These are phyloP conservation scores for Haplosporangium gracile DNA, from an alignment of 192 early-diverging fungal genomes.

Conservation along the genomic window DNA sequence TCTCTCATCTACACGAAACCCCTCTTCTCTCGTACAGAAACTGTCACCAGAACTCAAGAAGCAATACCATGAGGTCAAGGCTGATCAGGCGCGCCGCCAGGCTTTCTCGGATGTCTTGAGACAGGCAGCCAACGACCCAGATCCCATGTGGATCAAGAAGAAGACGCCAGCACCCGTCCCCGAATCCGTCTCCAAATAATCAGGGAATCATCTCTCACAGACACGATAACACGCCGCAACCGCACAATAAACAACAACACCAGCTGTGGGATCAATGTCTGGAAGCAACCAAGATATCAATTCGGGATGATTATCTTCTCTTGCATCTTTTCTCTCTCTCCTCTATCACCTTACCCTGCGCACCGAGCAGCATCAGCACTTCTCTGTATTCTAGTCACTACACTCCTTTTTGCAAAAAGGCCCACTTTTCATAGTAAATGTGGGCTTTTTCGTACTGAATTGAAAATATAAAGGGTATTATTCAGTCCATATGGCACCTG, in stretches of 20 bases:
- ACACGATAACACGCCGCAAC: neutral
- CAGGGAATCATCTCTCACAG: neutral
- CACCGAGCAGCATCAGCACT: neutral
- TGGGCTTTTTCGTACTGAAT: too few relatives aligned
- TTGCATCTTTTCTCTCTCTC: neutral
- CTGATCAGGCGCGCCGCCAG: constrained; percentile 40
- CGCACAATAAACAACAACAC: neutral
- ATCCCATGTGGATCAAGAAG: constrained; percentile 59
- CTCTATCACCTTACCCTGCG: neutral
- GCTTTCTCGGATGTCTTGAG: constrained; percentile 48
- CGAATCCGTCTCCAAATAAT: neutral
- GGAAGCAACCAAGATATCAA: neutral
- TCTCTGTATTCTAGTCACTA: neutral
- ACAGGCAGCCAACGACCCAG: constrained; percentile 42
- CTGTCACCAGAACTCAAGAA: constrained; percentile 54
- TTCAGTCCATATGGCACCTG: too few relatives aligned
- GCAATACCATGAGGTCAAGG: constrained; percentile 46
- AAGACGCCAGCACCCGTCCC: constrained; percentile 22
- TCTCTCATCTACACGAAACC: neutral
- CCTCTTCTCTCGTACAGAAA: constrained; percentile 17
- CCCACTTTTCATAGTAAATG: too few relatives aligned
- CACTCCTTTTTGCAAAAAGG: too few relatives aligned
- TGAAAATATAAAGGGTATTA: too few relatives aligned
- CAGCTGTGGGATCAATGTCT: neutral
- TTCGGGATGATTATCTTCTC: neutral